A percentile compares a stretch with the other conserved stretches of the same genome.
These are phyloP conservation scores for Bacidia rubella DNA, from an alignment of 495 filamentous ascomycete species.

Conservation along the genomic window DNA sequence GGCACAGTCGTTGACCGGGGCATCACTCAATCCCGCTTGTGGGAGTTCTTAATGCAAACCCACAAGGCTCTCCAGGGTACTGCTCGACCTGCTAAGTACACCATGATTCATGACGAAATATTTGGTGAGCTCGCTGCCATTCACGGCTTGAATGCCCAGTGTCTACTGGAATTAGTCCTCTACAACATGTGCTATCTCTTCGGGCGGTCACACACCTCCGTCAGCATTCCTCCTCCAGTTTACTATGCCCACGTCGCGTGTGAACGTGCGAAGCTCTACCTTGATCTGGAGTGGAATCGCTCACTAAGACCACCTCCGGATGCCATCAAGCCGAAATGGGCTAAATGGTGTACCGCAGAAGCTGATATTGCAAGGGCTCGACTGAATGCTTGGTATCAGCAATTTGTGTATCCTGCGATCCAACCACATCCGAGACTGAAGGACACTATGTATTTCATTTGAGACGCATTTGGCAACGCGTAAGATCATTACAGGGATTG, in stretches of 20 bases:
- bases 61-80: conserved; percentile 79
- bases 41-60: conserved; percentile 78
- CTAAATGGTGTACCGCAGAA: not conserved
- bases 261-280: conserved; percentile 35
- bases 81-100: conserved; percentile 66
- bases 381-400: not conserved
- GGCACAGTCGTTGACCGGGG: conserved; percentile 83
- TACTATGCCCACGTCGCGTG: conserved; percentile 51
- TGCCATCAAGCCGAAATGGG: not conserved
- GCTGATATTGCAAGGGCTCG: not conserved
- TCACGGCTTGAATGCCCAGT: not conserved
- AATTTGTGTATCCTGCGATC: not conserved
- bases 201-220: conserved; percentile 66
- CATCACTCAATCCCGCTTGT: conserved; percentile 59
- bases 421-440: not conserved
- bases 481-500: too few relatives aligned
- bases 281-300: not conserved
- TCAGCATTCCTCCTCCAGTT: conserved; percentile 51
- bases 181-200: conserved; percentile 69
- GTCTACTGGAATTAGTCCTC: conserved; percentile 43
- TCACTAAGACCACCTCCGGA: not conserved
- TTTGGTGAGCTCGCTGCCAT: not conserved
- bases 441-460: not conserved
- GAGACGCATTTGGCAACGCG: too few relatives aligned
- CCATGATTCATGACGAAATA: conserved; percentile 61